These are phyloP conservation scores for Noccaea bulbosa DNA, from an alignment of 345 rosid genomes.

Conservation along the genomic window DNA sequence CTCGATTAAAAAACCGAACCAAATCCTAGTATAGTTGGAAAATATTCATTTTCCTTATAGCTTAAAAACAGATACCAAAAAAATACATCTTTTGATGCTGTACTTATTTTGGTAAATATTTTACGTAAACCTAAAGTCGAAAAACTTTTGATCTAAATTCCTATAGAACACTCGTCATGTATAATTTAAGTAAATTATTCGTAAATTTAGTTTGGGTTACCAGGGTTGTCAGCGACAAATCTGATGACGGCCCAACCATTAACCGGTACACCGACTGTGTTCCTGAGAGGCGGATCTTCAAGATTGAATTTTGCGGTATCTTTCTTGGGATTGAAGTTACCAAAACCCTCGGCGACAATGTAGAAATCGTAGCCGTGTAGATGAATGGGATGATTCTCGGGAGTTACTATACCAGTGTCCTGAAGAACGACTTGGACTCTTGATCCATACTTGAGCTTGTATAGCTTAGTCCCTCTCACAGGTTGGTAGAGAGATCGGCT, in stretches of 20 bases:
- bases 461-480: constrained; percentile 64
- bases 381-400: constrained; percentile 95
- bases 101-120: too few species aligned
- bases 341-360: constrained; percentile 85
- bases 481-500: constrained; percentile 78
- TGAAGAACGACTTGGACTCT: constrained; percentile 85
- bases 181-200: neutral
- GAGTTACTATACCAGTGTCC: constrained; percentile 77
- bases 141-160: neutral
- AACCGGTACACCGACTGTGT: constrained; percentile 71
- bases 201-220: constrained; percentile 42
- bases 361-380: constrained; percentile 94
- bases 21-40: neutral
- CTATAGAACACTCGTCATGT: neutral
- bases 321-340: constrained; percentile 74
- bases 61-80: neutral
- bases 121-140: neutral
- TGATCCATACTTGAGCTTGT: constrained; percentile 74
- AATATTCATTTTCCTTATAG: neutral
- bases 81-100: neutral
- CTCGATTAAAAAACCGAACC: neutral
- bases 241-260: constrained; percentile 94
- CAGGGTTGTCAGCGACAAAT: constrained; percentile 96
- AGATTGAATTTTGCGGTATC: constrained; percentile 77
- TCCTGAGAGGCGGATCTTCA: constrained; percentile 85